Percentiles rank a stretch among this genome's conserved stretches.
Conservation (phyloP, 352 stramenopile genomes). For the Pythium monospermum region DNA sequence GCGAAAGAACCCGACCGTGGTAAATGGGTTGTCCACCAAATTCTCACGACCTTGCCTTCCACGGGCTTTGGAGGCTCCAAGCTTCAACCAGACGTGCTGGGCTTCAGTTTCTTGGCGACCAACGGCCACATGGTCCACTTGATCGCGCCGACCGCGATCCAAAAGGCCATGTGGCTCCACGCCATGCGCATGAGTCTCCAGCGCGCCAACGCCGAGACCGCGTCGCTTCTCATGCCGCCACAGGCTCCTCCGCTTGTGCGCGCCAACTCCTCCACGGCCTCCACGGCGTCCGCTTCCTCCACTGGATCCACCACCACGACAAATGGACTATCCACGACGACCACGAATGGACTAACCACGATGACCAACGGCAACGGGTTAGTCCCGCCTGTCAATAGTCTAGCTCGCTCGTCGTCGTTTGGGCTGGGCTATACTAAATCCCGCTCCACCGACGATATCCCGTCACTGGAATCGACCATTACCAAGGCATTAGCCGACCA, state of each 20-base stretch:
- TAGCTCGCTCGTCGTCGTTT: neutral
- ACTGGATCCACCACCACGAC: too few species aligned
- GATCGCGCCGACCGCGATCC: conserved; percentile 63
- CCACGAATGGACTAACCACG: too few species aligned
- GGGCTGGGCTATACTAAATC: neutral
- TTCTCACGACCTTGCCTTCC: conserved; percentile 71
- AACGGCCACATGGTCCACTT: conserved; percentile 85
- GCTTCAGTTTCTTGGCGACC: conserved; percentile 80
- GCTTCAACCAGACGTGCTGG: conserved; percentile 66
- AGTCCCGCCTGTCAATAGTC: too few species aligned
- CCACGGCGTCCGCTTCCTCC: neutral
- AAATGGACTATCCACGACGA: too few species aligned
- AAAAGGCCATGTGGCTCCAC: conserved; percentile 82
- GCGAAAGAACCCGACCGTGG: conserved; percentile 74
- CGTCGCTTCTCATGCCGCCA: conserved; percentile 28
- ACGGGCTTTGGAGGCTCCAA: conserved; percentile 77
- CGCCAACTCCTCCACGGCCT: neutral
- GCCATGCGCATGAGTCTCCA: conserved; percentile 71
- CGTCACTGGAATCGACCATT: conserved; percentile 49
- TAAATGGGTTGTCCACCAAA: conserved; percentile 78
- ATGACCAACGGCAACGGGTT: neutral
- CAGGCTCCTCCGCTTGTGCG: conserved; percentile 17
- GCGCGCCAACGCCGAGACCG: conserved; percentile 35
- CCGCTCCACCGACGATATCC: neutral
- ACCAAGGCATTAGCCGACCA: conserved; percentile 67